A percentile compares a stretch with the other conserved stretches of the same genome.
Conservation (phyloP, 176 grass and related monocot species). For the Aegilops longissima region DNA sequence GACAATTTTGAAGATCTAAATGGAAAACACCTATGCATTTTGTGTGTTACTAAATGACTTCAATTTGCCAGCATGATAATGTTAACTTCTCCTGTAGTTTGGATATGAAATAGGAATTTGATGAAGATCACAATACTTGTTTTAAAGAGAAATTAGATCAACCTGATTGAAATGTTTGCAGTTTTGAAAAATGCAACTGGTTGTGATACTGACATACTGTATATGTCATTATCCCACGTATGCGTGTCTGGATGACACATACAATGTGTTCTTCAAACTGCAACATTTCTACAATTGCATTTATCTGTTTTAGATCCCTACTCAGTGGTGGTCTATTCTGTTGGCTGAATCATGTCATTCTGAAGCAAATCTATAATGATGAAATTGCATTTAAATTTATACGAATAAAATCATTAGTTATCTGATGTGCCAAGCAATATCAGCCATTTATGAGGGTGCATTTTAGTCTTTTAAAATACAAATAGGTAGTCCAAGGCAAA, state of each 20-base stretch:
- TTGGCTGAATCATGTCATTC: background rate
- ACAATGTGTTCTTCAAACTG: background rate
- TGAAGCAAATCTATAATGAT: background rate
- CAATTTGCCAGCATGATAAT: background rate
- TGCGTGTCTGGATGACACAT: background rate
- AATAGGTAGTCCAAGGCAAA: background rate
- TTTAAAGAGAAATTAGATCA: background rate
- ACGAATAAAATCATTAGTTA: background rate
- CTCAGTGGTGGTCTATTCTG: background rate
- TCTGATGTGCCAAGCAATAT: background rate
- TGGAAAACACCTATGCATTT: background rate
- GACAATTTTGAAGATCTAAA: background rate
- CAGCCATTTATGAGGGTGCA: background rate
- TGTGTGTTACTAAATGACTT: background rate
- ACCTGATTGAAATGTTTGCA: background rate
- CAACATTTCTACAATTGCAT: background rate
- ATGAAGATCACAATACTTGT: background rate
- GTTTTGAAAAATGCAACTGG: background rate
- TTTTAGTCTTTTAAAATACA: background rate
- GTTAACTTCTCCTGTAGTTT: background rate
- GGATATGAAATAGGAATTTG: background rate
- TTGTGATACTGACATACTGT: background rate
- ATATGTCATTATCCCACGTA: background rate
- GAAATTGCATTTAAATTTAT: background rate
- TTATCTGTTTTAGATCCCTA: background rate